Evolutionary conservation across 441 rosid species (phyloP).

Genomic region (Theobroma grandiflorum): DNA sequence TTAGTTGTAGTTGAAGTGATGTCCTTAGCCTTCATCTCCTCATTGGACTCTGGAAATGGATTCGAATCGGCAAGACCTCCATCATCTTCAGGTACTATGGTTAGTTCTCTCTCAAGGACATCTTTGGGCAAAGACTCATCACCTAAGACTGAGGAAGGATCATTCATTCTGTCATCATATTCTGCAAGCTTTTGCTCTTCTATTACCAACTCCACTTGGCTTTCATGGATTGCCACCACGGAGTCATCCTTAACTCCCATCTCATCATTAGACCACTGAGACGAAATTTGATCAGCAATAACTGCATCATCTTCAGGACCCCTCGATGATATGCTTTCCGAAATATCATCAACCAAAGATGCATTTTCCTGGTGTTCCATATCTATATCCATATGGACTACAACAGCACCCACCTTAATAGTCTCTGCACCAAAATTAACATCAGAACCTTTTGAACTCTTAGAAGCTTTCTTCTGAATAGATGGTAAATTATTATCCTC

Average conservation of each 20-base stretch:
- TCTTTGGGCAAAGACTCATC: constrained; percentile 39
- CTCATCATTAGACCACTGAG: constrained; percentile 20
- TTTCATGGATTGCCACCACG: constrained; percentile 37
- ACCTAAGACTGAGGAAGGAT: constrained; percentile 23
- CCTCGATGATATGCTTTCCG: constrained; percentile 25
- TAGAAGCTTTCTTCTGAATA: constrained; percentile 32
- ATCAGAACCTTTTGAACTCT: constrained; percentile 30
- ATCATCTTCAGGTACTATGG: constrained; percentile 37
- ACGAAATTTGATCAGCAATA: constrained; percentile 30
- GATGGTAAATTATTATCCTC: constrained; percentile 20
- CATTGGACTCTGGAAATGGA: constrained; percentile 31
- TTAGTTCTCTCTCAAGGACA: constrained; percentile 38
- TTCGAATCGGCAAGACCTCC: constrained; percentile 31
- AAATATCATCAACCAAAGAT: constrained; percentile 13
- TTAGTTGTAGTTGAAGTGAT: constrained; percentile 31
- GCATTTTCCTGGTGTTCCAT: constrained; percentile 33
- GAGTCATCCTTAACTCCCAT: constrained; percentile 34
- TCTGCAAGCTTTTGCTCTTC: constrained; percentile 43
- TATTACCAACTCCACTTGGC: constrained; percentile 33
- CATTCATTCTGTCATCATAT: constrained; percentile 39
- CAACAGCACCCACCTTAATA: constrained; percentile 21
- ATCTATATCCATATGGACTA: constrained; percentile 26
- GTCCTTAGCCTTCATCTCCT: constrained; percentile 32
- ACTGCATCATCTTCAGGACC: constrained; percentile 32
- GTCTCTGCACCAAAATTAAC: constrained; percentile 28